Percentiles rank a stretch among this genome's conserved stretches.
Evolutionary conservation across 106 monocot species (phyloP).

Genomic region (Amphibolis antarctica): DNA sequence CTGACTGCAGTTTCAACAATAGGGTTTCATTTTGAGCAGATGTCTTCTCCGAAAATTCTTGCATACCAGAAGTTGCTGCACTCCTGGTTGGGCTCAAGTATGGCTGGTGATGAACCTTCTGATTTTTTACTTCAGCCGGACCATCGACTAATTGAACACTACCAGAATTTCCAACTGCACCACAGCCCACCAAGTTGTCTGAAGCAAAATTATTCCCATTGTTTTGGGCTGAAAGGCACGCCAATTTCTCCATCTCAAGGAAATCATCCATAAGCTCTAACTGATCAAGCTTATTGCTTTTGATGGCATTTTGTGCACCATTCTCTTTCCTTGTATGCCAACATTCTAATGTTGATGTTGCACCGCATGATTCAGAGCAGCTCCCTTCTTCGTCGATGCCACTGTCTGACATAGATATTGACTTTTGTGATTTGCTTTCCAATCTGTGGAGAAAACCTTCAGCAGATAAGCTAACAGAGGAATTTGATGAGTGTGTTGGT

Average conservation of each 20-base stretch:
- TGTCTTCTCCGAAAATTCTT: background rate
- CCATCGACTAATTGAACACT: background rate
- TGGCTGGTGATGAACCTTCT: background rate
- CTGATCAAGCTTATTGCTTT: background rate
- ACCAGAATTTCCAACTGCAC: background rate
- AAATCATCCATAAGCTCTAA: constrained; percentile 34
- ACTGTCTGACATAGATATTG: background rate
- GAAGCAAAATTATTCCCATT: background rate
- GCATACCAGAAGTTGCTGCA: background rate
- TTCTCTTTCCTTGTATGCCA: constrained; percentile 1
- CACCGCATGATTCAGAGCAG: background rate
- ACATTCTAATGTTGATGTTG: background rate
- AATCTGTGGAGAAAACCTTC: constrained; percentile 7
- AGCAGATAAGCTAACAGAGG: background rate
- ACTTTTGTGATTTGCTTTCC: background rate
- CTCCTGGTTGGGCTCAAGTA: background rate
- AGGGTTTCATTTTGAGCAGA: background rate
- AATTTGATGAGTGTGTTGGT: constrained; percentile 2
- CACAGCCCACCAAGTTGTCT: too few relatives aligned
- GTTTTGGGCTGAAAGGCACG: background rate
- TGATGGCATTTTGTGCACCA: background rate
- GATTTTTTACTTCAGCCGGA: background rate
- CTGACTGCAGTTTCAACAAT: constrained; percentile 28
- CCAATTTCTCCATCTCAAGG: constrained; percentile 36
- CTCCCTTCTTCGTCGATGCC: background rate